Evolutionary conservation across 257 asterid species (phyloP).

Genomic region (Parsonsia alboflavescens): DNA sequence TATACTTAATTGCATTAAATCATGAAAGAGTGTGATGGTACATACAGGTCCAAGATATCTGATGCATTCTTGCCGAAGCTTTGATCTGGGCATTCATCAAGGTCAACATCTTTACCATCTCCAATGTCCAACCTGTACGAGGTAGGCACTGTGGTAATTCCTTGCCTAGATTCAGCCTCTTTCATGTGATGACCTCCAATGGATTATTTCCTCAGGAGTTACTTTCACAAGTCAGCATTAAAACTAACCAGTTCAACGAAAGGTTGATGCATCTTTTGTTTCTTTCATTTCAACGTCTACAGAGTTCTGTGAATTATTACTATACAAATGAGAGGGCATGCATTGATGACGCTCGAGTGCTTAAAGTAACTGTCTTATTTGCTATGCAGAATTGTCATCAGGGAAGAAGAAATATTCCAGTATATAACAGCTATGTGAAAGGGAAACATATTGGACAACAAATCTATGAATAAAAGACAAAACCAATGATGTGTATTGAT

Average conservation of each 20-base stretch:
- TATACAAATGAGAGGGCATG: not conserved
- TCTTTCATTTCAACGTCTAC: not conserved
- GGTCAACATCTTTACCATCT: slow-evolving; percentile 26
- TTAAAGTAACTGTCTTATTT: not conserved
- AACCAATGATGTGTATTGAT: not conserved
- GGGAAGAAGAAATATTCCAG: not conserved
- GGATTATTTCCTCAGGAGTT: not conserved
- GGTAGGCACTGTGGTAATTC: not conserved
- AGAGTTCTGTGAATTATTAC: not conserved
- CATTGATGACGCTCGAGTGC: not conserved
- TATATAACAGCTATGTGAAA: not conserved
- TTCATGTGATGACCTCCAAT: no score
- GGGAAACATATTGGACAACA: not conserved
- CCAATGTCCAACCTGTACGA: slow-evolving; percentile 33
- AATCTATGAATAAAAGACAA: not conserved
- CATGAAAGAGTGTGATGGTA: not conserved
- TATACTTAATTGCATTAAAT: not conserved
- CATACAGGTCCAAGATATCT: slow-evolving; percentile 32
- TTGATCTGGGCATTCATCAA: slow-evolving; percentile 22
- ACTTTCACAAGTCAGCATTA: not conserved
- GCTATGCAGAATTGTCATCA: not conserved
- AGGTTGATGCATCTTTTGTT: not conserved
- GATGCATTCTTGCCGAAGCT: slow-evolving; percentile 26
- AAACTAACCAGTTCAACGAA: not conserved
- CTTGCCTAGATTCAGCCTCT: not conserved